Evolutionary conservation across 169 alveolate genomes (phyloP), one percentile per base, ranked within the genome.

Genomic region (Plasmodium gaboni): DNA sequence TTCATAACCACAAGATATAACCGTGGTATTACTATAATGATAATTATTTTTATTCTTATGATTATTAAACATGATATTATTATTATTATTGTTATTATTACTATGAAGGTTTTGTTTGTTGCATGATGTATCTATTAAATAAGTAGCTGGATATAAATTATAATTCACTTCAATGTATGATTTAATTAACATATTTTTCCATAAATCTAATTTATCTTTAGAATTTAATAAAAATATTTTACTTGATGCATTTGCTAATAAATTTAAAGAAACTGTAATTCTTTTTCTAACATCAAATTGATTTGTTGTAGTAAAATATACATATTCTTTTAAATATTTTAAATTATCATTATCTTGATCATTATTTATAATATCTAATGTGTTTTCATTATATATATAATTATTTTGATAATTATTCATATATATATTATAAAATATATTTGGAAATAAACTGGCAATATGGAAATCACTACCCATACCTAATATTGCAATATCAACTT

Each of bases 221-320:
- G 94, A 92, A 89, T 93, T 90, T 60, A 65, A 69, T 72, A 65
- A 42, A 80, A 88, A 68, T 22, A 88, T 67, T 69, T 93, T 93
- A 53, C 91, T 78, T 28, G 70, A 67, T n/a, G 95, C 94, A 17
- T 76, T 88, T 13, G 87, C 55, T 5, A 93, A 68, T 69, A 93
- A 42, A 15, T 88, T 68, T 17, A 93, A 73, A 15, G 94, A 87
- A 7, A 93, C 93, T 38, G 94, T 89, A 68, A 93, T 93, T 50
- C 95, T 86, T 61, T 93, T 91, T 28, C 86, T 65, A 42, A 70
- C 92, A 57, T 86, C 93, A 42, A 93, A 90, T 59, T 93, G 89
- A 88, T 61, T 78, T 9, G 89, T 78, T 2, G 89, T 78, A 42
- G 89, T 78, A 65, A 78, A 78, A 70, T 78, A 78, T 22, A 78